A percentile compares a stretch with the other conserved stretches of the same genome.
phyloP scores from a whole-genome alignment of 139 green algal species.

The Zygnema circumcarinatum region DNA sequence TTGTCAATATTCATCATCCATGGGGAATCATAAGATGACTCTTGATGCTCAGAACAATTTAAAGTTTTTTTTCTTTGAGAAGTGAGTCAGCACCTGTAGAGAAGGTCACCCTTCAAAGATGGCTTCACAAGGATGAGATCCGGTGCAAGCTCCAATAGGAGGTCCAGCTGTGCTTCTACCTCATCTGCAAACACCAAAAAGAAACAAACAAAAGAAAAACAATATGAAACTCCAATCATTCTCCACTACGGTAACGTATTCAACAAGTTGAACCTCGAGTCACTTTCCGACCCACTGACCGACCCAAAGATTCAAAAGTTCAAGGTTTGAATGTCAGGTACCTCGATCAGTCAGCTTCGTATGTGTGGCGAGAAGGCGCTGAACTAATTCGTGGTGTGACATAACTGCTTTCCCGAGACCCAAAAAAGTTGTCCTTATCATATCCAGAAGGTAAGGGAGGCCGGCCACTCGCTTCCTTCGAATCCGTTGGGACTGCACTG shows the following conservation, averaged over 20 bases:
- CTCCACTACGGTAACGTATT: not conserved
- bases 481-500: not conserved
- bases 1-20: no score
- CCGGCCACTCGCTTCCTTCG: not conserved
- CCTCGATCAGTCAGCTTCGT: not conserved
- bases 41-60: no score
- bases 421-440: not conserved
- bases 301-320: not conserved
- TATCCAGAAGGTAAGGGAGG: not conserved
- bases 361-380: not conserved
- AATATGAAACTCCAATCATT: no score
- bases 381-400: not conserved
- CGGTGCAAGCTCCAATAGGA: not conserved
- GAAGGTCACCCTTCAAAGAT: not conserved
- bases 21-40: no score
- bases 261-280: not conserved
- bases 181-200: not conserved
- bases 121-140: not conserved
- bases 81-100: conserved; percentile 12
- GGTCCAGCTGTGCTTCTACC: not conserved
- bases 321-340: not conserved
- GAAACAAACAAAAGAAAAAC: not conserved
- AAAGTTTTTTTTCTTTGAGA: no score
- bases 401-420: not conserved
- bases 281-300: not conserved